Evolutionary conservation across 78 protist species (phyloP), one percentile per base, ranked within the genome.

Genomic region (Corallochytrium limacisporum): DNA sequence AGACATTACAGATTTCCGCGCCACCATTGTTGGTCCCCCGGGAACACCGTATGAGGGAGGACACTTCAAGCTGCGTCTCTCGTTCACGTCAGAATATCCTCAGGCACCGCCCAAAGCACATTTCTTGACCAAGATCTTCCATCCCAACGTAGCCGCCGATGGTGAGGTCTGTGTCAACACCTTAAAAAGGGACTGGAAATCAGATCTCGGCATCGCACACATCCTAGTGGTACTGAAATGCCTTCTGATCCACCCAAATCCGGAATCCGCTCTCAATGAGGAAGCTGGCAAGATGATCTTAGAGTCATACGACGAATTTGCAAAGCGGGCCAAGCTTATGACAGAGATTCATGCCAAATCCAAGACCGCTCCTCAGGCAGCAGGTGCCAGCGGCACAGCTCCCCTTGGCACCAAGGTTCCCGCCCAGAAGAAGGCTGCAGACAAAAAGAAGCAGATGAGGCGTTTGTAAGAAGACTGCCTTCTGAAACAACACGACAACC

Each of bases 101-200:
- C 0, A 28, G 3, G 71, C 82, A 26, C 97, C 99, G 0, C 99
- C 99, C 3, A 91, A 91, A 66, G 89, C 91, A 12, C 68, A 40
- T 24, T 95, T 95, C 51, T 33, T 76, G 36, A 95, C 99, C 24
- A 84, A 77, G 60, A 92, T 95, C 51, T 95, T 91, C 77, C 99
- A 95, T 44, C 99, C 99, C 7, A 95, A 95, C 76, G 92, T 95
- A 8, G 53, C 97, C 5, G 62, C 46, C 20, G 47, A 39, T 33
- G 99, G 99, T 29, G 98, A 96, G 48, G 92, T 96, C 8, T 96
- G 99, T 62, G 96, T 96, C 31, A 93, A 90, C 74, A 90, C 94
- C 0, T 74, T 96, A 38, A 93, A 96, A 78, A 81, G 74, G 59
- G 99, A 96, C 77, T 96, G 99, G 99, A 69, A 65, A 31, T 78